Conservation (phyloP, 2,329 filamentous ascomycete genomes). For the Verticillium nonalfalfae region DNA sequence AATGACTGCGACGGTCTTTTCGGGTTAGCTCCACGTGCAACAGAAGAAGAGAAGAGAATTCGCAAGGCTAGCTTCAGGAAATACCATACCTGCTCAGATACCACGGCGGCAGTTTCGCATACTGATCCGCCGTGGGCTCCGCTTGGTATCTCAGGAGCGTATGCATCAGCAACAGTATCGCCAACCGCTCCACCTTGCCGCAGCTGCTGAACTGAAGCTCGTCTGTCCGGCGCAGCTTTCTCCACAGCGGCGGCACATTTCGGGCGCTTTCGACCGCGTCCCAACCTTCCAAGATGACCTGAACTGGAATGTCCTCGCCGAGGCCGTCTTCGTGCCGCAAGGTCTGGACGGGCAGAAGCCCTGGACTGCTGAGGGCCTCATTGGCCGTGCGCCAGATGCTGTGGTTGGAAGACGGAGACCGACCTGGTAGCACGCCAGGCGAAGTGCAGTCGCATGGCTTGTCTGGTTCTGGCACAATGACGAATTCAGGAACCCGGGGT, state of each 20-base stretch:
- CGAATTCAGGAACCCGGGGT: not conserved
- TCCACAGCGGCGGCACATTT: conserved; percentile 17
- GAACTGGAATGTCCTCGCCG: conserved; percentile 16
- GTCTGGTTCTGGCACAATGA: conserved; percentile 5
- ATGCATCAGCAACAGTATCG: conserved; percentile 16
- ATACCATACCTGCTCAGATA: conserved; percentile 15
- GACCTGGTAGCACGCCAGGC: not conserved
- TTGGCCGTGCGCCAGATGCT: conserved; percentile 18
- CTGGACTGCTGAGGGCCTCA: conserved; percentile 9
- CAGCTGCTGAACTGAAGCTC: conserved; percentile 15
- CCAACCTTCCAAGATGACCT: conserved; percentile 19
- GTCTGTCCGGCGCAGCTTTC: conserved; percentile 14
- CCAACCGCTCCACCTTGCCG: conserved; percentile 13
- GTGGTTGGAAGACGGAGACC: not conserved
- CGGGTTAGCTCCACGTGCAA: not conserved
- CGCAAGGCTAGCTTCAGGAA: not conserved
- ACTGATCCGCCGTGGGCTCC: conserved; percentile 14
- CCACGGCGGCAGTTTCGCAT: conserved; percentile 16
- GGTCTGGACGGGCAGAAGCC: conserved; percentile 2
- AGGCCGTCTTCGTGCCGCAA: conserved; percentile 11
- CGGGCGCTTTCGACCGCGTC: conserved; percentile 16
- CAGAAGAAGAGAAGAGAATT: not conserved
- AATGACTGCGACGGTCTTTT: conserved; percentile 17
- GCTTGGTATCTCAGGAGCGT: conserved; percentile 16
- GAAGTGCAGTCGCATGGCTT: not conserved